Conservation (phyloP, 164 flowering plant species). For the grape (Vitis vinifera) region DNA sequence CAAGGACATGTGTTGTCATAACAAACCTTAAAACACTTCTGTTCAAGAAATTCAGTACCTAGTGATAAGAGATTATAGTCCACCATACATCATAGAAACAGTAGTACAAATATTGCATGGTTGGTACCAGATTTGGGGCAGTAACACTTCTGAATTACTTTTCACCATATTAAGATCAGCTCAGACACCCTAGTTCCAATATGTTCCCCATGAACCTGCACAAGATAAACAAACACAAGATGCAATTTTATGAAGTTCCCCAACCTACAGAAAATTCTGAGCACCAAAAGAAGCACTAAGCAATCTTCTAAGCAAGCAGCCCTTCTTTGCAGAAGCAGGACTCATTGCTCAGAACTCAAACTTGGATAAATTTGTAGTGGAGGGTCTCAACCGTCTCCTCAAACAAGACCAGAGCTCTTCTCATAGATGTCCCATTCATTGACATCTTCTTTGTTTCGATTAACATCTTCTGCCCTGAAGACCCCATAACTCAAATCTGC, state of each 20-base stretch:
- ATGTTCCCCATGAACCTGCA: conserved; percentile 49
- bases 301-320: conserved; percentile 18
- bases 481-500: not conserved
- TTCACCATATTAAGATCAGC: conserved; percentile 27
- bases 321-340: conserved; percentile 10
- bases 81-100: conserved; percentile 51
- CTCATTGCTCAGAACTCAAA: conserved; percentile 10
- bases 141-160: conserved; percentile 26
- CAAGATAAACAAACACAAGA: conserved; percentile 33
- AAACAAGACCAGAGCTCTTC: conserved; percentile 6
- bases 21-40: conserved; percentile 7
- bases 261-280: conserved; percentile 19
- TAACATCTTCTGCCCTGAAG: conserved; percentile 8
- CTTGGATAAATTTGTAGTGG: not conserved
- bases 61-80: conserved; percentile 25
- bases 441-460: conserved; percentile 13
- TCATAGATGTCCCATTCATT: conserved; percentile 3
- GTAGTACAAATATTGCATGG: conserved; percentile 44
- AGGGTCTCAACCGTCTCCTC: conserved; percentile 12
- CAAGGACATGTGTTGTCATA: too few species aligned
- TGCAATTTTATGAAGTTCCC: conserved; percentile 24
- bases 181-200: conserved; percentile 19
- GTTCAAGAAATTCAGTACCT: conserved; percentile 13
- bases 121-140: conserved; percentile 20
- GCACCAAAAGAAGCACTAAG: conserved; percentile 25